Percentiles rank a stretch among this genome's conserved stretches.
These are phyloP conservation scores for Chlamydomonas urium DNA, from an alignment of 139 green algal species.

Conservation along the genomic window DNA sequence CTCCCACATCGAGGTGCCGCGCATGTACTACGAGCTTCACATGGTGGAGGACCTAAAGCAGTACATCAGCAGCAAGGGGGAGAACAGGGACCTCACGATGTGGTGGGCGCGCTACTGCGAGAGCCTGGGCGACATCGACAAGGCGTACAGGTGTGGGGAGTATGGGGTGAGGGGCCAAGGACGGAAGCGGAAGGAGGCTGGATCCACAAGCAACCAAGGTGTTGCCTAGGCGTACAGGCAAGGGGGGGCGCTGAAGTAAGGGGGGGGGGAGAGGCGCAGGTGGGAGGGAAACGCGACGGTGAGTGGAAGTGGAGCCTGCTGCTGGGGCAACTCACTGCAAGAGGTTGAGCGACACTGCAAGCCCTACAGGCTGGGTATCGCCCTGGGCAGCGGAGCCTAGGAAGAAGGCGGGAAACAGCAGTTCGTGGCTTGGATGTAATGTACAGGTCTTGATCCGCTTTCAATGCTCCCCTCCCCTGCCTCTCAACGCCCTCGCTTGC, in stretches of 20 bases:
- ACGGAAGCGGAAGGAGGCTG: not conserved
- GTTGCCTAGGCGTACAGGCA: not conserved
- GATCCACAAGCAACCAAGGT: not conserved
- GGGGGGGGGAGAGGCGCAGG: not conserved
- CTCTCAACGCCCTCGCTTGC: too few relatives aligned
- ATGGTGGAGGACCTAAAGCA: constrained; percentile 50
- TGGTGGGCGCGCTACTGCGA: constrained; percentile 82
- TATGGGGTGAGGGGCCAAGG: not conserved
- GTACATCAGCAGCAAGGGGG: constrained; percentile 43
- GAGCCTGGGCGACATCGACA: constrained; percentile 48
- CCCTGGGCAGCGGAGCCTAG: too few relatives aligned
- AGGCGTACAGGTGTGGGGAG: constrained; percentile 37
- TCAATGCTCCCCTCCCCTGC: too few relatives aligned
- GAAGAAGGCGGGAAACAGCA: too few relatives aligned
- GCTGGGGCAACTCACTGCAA: too few relatives aligned
- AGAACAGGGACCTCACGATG: constrained; percentile 45
- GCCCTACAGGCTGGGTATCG: too few relatives aligned
- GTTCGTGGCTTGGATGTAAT: too few relatives aligned
- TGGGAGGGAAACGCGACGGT: not conserved
- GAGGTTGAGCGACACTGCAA: too few relatives aligned
- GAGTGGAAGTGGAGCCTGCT: too few relatives aligned
- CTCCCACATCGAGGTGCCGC: constrained; percentile 57
- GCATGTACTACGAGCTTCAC: constrained; percentile 62
- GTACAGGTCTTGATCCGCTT: too few relatives aligned
- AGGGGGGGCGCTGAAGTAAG: not conserved